Evolutionary conservation across 2,329 filamentous ascomycete genomes (phyloP).

Genomic region (Arthrobotrys megalospora): DNA sequence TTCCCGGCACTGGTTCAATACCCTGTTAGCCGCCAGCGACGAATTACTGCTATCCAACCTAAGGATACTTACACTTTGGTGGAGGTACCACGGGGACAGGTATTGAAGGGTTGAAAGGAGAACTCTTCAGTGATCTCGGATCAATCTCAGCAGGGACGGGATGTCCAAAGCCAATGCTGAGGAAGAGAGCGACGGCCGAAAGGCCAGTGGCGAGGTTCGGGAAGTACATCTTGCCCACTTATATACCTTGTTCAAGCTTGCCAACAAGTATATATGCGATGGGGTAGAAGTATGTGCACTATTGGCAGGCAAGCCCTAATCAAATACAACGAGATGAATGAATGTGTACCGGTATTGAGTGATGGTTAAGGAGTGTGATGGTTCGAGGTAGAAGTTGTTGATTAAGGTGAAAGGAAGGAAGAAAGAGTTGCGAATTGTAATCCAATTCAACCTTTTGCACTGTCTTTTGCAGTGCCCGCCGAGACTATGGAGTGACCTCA

Average conservation of each 20-base stretch:
- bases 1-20: slow-evolving; percentile 7
- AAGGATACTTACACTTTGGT: slow-evolving; percentile 32
- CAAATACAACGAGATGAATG: background rate
- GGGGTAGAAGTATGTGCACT: too few species aligned
- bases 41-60: background rate
- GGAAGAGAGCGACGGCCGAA: slow-evolving; percentile 10
- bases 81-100: slow-evolving; percentile 46
- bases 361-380: background rate
- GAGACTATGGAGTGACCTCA: slow-evolving; percentile 27
- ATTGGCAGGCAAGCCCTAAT: background rate
- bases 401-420: background rate
- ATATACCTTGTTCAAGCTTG: background rate
- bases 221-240: background rate
- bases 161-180: slow-evolving; percentile 2
- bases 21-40: background rate
- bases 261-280: background rate
- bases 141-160: slow-evolving; percentile 42
- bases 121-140: slow-evolving; percentile 25
- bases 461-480: background rate
- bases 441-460: background rate
- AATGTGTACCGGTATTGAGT: background rate
- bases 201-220: background rate
- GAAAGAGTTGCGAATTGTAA: background rate
- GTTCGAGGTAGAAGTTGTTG: background rate
- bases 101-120: slow-evolving; percentile 52